A percentile compares a stretch with the other conserved stretches of the same genome.
phyloP scores from a whole-genome alignment of 306 rosid species.

The Sicyos edulis region DNA sequence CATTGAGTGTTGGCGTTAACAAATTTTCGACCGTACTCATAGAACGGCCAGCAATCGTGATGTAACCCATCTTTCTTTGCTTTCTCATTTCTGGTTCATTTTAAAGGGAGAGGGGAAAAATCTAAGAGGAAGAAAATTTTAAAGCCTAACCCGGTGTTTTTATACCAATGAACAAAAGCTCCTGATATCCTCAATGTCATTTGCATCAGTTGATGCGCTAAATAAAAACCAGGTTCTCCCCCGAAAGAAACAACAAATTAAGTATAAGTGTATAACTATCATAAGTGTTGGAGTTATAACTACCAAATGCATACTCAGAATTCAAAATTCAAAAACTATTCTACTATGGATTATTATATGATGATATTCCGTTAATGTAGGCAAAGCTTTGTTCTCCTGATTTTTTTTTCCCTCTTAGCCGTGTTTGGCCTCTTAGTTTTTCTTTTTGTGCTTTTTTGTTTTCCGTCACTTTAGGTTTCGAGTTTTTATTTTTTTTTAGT shows the following conservation, averaged over 20 bases:
- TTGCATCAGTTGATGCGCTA: constrained; percentile 62
- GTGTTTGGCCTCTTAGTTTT: too few species aligned
- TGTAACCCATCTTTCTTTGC: constrained; percentile 92
- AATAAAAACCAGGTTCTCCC: constrained; percentile 69
- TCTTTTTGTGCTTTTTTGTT: too few species aligned
- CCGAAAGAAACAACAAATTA: constrained; percentile 30
- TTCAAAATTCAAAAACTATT: neutral
- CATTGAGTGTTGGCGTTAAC: constrained; percentile 39
- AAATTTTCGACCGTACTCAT: constrained; percentile 43
- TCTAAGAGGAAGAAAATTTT: constrained; percentile 3
- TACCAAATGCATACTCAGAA: neutral
- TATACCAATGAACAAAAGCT: constrained; percentile 90
- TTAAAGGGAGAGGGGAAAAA: constrained; percentile 1
- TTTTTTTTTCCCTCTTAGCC: too few species aligned
- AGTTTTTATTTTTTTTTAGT: too few species aligned
- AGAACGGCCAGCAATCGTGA: constrained; percentile 74
- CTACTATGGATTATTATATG: neutral
- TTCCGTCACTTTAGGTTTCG: too few species aligned
- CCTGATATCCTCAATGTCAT: constrained; percentile 59
- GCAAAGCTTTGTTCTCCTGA: neutral
- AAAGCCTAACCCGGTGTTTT: constrained; percentile 69
- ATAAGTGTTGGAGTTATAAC: neutral
- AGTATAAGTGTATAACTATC: too few species aligned
- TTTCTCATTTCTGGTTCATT: constrained; percentile 66
- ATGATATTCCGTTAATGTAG: neutral